phyloP scores from a whole-genome alignment of 306 rosid genomes.

The Senna siamea region DNA sequence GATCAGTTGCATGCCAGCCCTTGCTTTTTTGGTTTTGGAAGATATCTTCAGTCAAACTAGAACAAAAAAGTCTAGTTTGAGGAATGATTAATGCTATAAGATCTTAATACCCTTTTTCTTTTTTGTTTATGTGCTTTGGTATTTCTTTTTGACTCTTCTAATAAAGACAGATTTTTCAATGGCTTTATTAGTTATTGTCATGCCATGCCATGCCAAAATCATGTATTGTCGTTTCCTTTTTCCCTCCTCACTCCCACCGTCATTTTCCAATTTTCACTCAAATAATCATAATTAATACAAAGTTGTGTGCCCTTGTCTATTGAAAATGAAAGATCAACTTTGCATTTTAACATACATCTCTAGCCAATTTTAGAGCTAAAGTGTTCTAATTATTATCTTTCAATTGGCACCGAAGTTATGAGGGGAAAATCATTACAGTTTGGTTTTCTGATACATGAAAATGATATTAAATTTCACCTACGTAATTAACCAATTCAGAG shows the following conservation, averaged over 20 bases:
- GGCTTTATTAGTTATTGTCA: constrained; percentile 41
- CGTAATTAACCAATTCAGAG: constrained; percentile 18
- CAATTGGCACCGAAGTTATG: constrained; percentile 32
- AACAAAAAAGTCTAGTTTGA: constrained; percentile 47
- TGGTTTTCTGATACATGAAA: constrained; percentile 37
- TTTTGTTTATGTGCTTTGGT: constrained; percentile 43
- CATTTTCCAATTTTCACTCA: constrained; percentile 45
- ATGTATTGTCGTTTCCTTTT: constrained; percentile 25
- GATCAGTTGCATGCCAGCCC: no score
- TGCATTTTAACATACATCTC: constrained; percentile 40
- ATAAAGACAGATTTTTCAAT: constrained; percentile 33
- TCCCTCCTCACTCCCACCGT: constrained; percentile 42
- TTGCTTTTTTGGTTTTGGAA: no score
- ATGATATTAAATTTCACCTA: constrained; percentile 34
- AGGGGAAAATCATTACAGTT: constrained; percentile 37
- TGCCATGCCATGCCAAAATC: constrained; percentile 41
- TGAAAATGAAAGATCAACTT: constrained; percentile 46
- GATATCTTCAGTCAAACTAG: constrained; percentile 43
- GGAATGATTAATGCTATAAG: constrained; percentile 64
- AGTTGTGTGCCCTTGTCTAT: constrained; percentile 32
- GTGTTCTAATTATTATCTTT: constrained; percentile 6
- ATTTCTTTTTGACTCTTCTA: constrained; percentile 59
- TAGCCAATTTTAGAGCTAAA: constrained; percentile 37
- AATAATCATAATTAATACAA: constrained; percentile 40
- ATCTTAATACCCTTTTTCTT: constrained; percentile 44